Percentiles rank a stretch among this genome's conserved stretches.
phyloP scores from a whole-genome alignment of 768 basidiomycete genomes.

The Suillus paluster region DNA sequence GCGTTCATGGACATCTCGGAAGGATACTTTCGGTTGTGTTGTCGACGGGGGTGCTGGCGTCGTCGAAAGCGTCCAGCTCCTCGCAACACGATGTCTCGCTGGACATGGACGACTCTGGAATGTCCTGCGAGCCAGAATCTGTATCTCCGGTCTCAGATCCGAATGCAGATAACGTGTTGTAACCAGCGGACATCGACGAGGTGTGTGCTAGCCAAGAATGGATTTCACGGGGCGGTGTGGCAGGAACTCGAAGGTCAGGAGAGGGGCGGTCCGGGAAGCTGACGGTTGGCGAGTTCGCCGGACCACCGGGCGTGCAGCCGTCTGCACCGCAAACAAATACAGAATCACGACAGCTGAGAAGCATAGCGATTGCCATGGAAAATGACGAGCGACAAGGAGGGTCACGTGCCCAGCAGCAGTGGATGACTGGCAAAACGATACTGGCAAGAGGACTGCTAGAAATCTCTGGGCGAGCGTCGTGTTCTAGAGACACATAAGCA shows the following conservation, averaged over 20 bases:
- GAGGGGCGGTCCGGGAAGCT: neutral
- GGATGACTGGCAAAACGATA: slow-evolving; percentile 48
- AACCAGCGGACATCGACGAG: neutral
- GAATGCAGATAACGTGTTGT: slow-evolving; percentile 1
- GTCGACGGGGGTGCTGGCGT: neutral
- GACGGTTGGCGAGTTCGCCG: neutral
- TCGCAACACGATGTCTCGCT: neutral
- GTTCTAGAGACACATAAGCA: slow-evolving; percentile 38
- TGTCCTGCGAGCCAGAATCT: neutral
- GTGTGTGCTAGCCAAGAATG: slow-evolving; percentile 18
- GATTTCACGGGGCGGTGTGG: slow-evolving; percentile 11
- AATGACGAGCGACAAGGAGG: slow-evolving; percentile 60
- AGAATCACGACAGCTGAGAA: neutral
- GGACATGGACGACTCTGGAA: neutral
- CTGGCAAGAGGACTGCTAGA: slow-evolving; percentile 42
- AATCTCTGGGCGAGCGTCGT: slow-evolving; percentile 54
- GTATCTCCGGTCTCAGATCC: neutral
- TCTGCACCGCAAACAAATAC: neutral
- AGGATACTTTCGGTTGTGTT: neutral
- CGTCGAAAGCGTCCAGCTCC: neutral
- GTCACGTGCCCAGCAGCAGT: slow-evolving; percentile 59
- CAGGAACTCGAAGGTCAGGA: neutral
- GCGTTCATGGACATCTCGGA: slow-evolving; percentile 39
- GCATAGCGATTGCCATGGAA: slow-evolving; percentile 7
- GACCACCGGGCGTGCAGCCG: neutral